Base-by-base conservation (phyloP, 2,329 filamentous ascomycete species). In the Albophoma yamanashiensis region DNA sequence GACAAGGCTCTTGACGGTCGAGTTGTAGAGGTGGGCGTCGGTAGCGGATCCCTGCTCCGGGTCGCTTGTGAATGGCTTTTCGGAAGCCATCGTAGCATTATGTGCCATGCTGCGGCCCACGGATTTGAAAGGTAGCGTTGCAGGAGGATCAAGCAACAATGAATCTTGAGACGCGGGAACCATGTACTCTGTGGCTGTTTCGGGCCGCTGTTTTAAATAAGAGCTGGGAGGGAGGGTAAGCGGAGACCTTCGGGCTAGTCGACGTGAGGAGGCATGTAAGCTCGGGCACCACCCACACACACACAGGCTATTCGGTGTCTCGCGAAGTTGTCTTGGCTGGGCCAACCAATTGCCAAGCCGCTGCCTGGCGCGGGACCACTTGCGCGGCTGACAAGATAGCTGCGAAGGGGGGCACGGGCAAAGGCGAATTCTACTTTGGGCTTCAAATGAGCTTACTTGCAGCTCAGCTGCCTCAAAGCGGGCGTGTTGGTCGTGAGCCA, bases 1-100 rank as follows among this genome's bases (percentile, higher is more conserved):
- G 4, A 82, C 78, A 64, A 91, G 84, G 65, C 74, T 83, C 36
- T 79, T 76, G 47, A 92, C 83, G 0, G 81, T 81, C 20, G 81
- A 80, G 73, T 92, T 92, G 53, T 76, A 74, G 27, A 89, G 74
- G 64, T 86, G 81, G 55, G 79, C 77, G 53, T 76, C 50, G 4
- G 31, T 7, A 6, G 8, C 14, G 50, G 50, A n/a, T 3, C 50
- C 50, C 50, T 36, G 50, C 31, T 55, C 50, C 50, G 31, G 50
- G 2, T 55, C 50, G 50, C 9, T 8, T 22, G 6, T 22, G 9
- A 3, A 55, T 2, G 14, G 3, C 31, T 55, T 38, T 9, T 22
- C 50, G 9, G 20, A 36, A 20, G 20, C 50, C 50, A 38, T 55
- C 31, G 31, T 15, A n/a, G 11, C 8, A 14, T 7, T 4, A 9